Evolutionary conservation across 1,139 yeast genomes (phyloP).

Genomic region (Debaryomyces sp.): DNA sequence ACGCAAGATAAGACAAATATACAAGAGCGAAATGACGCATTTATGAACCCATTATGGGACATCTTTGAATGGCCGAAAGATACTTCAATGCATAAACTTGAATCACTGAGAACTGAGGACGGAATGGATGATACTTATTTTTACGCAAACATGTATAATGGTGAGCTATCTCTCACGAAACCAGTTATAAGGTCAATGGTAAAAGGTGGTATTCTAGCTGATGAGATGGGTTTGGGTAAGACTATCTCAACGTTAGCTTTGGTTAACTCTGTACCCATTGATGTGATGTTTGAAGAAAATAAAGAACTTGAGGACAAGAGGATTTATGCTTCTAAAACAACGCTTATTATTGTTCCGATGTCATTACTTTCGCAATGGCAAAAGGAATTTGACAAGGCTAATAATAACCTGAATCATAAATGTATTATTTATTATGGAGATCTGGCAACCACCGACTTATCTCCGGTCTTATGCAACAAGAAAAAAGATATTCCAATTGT

Average conservation of each 20-base stretch:
- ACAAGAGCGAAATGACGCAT: conserved; percentile 44
- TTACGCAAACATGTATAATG: conserved; percentile 82
- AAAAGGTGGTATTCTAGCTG: conserved; percentile 88
- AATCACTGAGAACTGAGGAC: conserved; percentile 17
- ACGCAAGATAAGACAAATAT: conserved; percentile 32
- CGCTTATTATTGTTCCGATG: conserved; percentile 88
- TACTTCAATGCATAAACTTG: conserved; percentile 25
- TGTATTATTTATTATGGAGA: conserved; percentile 77
- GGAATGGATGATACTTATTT: conserved; percentile 37
- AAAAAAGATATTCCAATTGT: conserved; percentile 62
- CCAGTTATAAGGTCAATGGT: conserved; percentile 64
- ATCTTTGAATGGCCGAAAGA: conserved; percentile 73
- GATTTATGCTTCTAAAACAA: conserved; percentile 68
- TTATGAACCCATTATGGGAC: conserved; percentile 87
- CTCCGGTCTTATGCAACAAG: conserved; percentile 40
- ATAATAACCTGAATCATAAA: conserved; percentile 44
- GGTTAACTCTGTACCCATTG: conserved; percentile 64
- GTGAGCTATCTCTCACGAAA: conserved; percentile 69
- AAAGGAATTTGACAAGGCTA: conserved; percentile 68
- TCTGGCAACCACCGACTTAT: conserved; percentile 52
- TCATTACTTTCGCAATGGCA: conserved; percentile 92
- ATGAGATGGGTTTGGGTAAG: conserved; percentile 96
- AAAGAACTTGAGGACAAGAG: conserved; percentile 13
- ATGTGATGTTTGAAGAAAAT: conserved; percentile 21
- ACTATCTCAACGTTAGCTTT: conserved; percentile 83